These are phyloP conservation scores for Exutisphaerella laricina DNA, from an alignment of 2,329 filamentous ascomycete genomes.

Conservation along the genomic window DNA sequence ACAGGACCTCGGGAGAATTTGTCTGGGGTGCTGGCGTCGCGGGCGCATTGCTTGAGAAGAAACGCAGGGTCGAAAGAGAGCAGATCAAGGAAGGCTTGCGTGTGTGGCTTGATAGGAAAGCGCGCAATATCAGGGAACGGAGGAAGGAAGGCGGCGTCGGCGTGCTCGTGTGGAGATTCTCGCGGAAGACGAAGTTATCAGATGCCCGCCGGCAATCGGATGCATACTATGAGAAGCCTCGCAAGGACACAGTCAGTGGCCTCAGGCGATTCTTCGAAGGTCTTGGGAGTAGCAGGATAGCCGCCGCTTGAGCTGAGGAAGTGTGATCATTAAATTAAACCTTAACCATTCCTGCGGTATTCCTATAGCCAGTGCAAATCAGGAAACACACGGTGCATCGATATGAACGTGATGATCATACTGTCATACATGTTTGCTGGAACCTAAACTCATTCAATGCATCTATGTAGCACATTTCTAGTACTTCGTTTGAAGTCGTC, in stretches of 20 bases:
- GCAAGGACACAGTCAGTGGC: slow-evolving; percentile 40
- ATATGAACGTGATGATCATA: too few relatives aligned
- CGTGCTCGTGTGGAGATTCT: slow-evolving; percentile 39
- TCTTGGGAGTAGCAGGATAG: slow-evolving; percentile 4
- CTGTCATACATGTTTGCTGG: background rate
- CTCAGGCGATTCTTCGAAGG: slow-evolving; percentile 52
- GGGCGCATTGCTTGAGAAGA: slow-evolving; percentile 57
- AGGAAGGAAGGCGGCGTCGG: slow-evolving; percentile 36
- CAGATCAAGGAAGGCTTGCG: slow-evolving; percentile 61
- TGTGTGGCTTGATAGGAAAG: slow-evolving; percentile 53
- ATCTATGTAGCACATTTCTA: slow-evolving; percentile 19
- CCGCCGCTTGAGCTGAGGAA: background rate
- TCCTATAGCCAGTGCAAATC: too few relatives aligned
- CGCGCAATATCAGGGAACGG: slow-evolving; percentile 32
- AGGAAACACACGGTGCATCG: too few relatives aligned
- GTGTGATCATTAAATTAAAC: background rate
- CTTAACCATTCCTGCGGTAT: too few relatives aligned
- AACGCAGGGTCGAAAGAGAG: slow-evolving; percentile 60
- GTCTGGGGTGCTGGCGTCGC: slow-evolving; percentile 43
- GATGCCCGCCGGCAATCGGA: slow-evolving; percentile 7
- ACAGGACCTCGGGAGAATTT: slow-evolving; percentile 32
- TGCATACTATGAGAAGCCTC: slow-evolving; percentile 15
- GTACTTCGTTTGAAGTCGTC: slow-evolving; percentile 5
- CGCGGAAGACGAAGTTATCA: slow-evolving; percentile 40
- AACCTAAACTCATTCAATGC: slow-evolving; percentile 12